Conservation (phyloP, 2,329 filamentous ascomycete species). For the Orbilia quercus region DNA sequence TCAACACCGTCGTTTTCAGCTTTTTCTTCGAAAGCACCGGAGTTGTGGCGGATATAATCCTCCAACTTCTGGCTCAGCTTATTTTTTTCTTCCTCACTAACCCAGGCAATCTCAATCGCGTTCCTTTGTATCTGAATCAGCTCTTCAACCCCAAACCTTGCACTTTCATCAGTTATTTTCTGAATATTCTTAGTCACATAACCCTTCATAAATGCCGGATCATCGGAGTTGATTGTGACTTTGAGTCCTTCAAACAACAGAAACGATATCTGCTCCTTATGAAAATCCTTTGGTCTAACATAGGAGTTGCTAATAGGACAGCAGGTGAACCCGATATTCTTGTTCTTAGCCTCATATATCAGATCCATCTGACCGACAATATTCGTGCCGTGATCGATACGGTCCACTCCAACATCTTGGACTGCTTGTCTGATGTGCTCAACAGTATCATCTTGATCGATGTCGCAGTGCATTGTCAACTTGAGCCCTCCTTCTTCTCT, state of each 20-base stretch:
- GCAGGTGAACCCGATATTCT: conserved; percentile 73
- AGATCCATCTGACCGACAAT: conserved; percentile 72
- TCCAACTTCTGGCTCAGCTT: not conserved
- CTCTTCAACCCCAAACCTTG: not conserved
- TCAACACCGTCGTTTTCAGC: too few relatives aligned
- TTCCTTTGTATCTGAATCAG: conserved; percentile 4
- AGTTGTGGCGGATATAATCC: not conserved
- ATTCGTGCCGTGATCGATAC: conserved; percentile 80
- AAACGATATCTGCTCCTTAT: conserved; percentile 71
- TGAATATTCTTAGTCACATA: conserved; percentile 75
- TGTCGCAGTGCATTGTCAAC: conserved; percentile 80
- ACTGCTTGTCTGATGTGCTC: conserved; percentile 74
- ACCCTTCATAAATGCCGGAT: conserved; percentile 79
- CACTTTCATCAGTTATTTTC: not conserved
- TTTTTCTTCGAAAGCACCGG: too few relatives aligned
- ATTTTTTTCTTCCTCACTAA: not conserved
- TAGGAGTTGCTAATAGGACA: conserved; percentile 76
- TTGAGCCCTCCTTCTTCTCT: conserved; percentile 69
- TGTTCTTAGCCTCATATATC: conserved; percentile 69
- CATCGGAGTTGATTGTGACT: conserved; percentile 80
- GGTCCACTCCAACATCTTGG: conserved; percentile 71
- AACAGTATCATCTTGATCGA: conserved; percentile 65
- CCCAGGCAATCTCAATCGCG: conserved; percentile 3
- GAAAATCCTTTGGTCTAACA: conserved; percentile 69
- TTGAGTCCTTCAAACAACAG: conserved; percentile 73